Base-by-base conservation (phyloP, 169 alveolate species). In the Plasmodium sp. region DNA sequence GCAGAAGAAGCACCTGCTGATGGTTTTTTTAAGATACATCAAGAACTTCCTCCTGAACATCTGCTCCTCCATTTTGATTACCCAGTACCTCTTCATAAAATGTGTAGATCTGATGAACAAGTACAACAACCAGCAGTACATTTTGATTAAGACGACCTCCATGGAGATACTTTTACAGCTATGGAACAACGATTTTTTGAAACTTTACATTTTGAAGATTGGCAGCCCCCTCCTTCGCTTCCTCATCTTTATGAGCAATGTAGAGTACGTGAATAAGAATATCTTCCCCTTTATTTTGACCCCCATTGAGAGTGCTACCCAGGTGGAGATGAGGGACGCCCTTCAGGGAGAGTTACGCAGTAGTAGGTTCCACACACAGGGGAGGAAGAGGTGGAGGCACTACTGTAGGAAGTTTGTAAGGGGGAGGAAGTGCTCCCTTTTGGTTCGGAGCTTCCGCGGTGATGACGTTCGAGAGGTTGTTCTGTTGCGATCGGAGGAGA, bases 101-200 rank as follows among this genome's bases (percentile, higher is more conserved):
- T 90, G 94, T 41, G 56, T 90, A 2, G 94, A 90, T 31, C 39
- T 90, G 31, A 90, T 90, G 74, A 90, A 80, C 14, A 90, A 90
- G 54, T 90, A 90, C 34, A 90, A 90, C 51, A 90, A 90, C 58
- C 94, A 90, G 51, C 83, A 90, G 6, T 90, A 62, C 73, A 90
- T 90, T 22, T 67, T 90, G 74, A 90, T 90, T 1, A 90, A 90
- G 51, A 80, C 94, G 2, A 74, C 82, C 9, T 79, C 94, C 3
- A 79, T 90, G 91, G 94, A 90, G 62, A 90, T 90, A 58, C 80
- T 80, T 14, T 67, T 90, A 33, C 94, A 90, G n/a, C 27, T 90
- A 22, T 90, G 94, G 94, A 90, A 90, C 45, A 90, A 90, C 22
- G 94, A 90, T 10, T 90, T 81, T 39, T 27, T 90, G 18, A 90